Evolutionary conservation across 441 rosid genomes (phyloP).

Genomic region (Sinapis alba): DNA sequence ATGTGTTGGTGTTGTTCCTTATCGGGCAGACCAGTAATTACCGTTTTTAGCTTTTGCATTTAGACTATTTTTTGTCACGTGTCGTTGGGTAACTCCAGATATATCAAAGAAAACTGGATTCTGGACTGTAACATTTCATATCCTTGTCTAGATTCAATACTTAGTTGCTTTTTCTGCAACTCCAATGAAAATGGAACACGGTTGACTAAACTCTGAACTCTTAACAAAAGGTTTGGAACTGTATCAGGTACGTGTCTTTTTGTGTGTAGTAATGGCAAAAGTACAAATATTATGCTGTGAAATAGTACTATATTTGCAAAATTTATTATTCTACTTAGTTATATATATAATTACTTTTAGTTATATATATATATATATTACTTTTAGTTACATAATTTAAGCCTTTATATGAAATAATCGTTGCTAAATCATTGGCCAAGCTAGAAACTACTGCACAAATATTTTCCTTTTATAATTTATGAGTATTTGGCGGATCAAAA

Average conservation of each 20-base stretch:
- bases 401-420: neutral
- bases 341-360: neutral
- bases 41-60: neutral
- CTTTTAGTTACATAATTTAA: too few species aligned
- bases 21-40: slow-evolving; percentile 4
- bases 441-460: neutral
- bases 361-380: too few species aligned
- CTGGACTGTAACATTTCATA: neutral
- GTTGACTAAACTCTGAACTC: neutral
- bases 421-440: neutral
- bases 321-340: neutral
- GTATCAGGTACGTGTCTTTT: neutral
- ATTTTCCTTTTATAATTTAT: too few species aligned
- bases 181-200: slow-evolving; percentile 1
- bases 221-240: neutral
- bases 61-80: slow-evolving; percentile 12
- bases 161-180: neutral
- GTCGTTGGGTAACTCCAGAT: neutral
- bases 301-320: neutral
- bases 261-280: neutral
- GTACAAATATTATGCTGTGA: neutral
- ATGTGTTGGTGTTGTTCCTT: slow-evolving; percentile 24
- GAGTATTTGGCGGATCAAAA: too few species aligned
- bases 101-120: slow-evolving; percentile 4
- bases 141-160: slow-evolving; percentile 13